phyloP scores from a whole-genome alignment of 2,329 filamentous ascomycete species.

The Teratosphaeria pseudoeucalypti region DNA sequence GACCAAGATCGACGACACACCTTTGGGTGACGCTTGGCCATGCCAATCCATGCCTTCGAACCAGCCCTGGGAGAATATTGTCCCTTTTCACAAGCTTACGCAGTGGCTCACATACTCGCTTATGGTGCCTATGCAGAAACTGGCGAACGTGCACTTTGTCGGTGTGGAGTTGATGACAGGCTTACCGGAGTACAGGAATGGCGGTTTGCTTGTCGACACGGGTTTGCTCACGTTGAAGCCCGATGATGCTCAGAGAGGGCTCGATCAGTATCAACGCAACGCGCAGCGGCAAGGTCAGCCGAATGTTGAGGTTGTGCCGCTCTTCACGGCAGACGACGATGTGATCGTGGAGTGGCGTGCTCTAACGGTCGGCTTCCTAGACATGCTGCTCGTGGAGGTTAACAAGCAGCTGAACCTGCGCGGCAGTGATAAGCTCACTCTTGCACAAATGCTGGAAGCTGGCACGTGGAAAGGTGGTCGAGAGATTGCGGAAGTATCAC shows the following conservation, averaged over 20 bases:
- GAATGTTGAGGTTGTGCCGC: constrained; percentile 62
- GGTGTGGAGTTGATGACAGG: constrained; percentile 78
- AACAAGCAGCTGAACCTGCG: constrained; percentile 57
- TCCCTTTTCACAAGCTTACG: constrained; percentile 88
- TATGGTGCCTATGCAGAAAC: constrained; percentile 78
- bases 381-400: constrained; percentile 59
- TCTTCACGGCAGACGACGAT: constrained; percentile 64
- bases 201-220: constrained; percentile 76
- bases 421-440: constrained; percentile 58
- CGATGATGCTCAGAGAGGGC: constrained; percentile 57
- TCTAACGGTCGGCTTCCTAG: constrained; percentile 63
- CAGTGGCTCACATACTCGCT: constrained; percentile 93
- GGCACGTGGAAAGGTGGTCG: constrained; percentile 98
- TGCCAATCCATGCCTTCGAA: constrained; percentile 74
- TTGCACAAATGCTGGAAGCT: constrained; percentile 87
- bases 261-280: constrained; percentile 60
- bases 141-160: constrained; percentile 71
- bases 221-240: constrained; percentile 69
- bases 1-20: constrained; percentile 74
- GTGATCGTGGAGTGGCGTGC: constrained; percentile 74
- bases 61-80: constrained; percentile 67
- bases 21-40: constrained; percentile 90
- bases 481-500: constrained; percentile 88
- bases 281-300: constrained; percentile 61
- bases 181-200: constrained; percentile 85